Evolutionary conservation across 495 filamentous ascomycete species (phyloP), one percentile per base, ranked within the genome.

Genomic region (Pyrenopolyporus hunteri): DNA sequence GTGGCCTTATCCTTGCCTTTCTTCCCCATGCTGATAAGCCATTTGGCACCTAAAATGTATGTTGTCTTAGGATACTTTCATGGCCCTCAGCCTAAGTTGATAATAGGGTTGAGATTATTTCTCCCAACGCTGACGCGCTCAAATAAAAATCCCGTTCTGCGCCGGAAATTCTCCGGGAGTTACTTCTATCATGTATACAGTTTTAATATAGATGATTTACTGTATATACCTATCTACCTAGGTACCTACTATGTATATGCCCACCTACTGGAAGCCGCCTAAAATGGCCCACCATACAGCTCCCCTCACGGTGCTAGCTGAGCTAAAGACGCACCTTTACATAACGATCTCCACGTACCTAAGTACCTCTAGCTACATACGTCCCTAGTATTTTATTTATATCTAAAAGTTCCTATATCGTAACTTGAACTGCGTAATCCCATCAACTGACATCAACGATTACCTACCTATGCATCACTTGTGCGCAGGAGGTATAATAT

Each of bases 1-100:
- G 63, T 63, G 56, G 71, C 74, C 64, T 78, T 78, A n/a, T 70
- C 68, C 60, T 79, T 80, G 33, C 75, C 74, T 57, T 82, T 81
- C 62, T 83, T 82, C 29, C 36, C 69, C 74, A 77, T 77, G 39
- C 28, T 73, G 59, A 61, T 60, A 58, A 71, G 63, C 69, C 69
- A 71, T 71, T 47, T 59, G 66, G 10, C 6, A n/a, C 37, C 11
- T 17, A 22, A 33, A 20, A 22, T 33, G n/a, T n/a, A n/a, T 45
- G n/a, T 57, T 36, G n/a, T 25, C 22, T 54, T 37, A 40, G 6
- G 13, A 55, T 49, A n/a, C 10, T 45, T 13, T 37, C 17, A 54
- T 46, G 44, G 39, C 9, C 40, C 13, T 49, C 2, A 6, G 1
- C 33, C 28, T 39, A 13, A 32, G 35, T 25, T 4, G 5, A 22